phyloP scores from a whole-genome alignment of 2,329 filamentous ascomycete species.

The Pestalotiopsis sp. region DNA sequence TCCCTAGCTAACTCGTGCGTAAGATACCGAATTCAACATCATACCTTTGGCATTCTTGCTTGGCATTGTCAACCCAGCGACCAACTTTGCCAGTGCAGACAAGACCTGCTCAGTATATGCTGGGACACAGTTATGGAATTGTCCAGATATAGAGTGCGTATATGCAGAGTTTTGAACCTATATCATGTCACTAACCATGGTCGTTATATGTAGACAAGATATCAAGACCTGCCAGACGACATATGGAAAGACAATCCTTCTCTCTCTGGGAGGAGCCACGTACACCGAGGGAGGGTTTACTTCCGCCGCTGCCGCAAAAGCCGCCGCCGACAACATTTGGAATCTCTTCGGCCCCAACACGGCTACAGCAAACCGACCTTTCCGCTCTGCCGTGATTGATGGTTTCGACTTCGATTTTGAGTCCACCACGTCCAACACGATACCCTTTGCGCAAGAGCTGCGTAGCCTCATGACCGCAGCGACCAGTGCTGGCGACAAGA shows the following conservation, averaged over 20 bases:
- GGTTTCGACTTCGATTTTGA: slow-evolving; percentile 82
- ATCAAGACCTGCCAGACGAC: slow-evolving; percentile 62
- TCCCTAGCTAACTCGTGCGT: slow-evolving; percentile 18
- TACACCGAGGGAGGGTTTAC: slow-evolving; percentile 71
- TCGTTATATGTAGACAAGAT: slow-evolving; percentile 40
- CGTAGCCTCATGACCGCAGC: slow-evolving; percentile 57
- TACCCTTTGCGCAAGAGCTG: slow-evolving; percentile 61
- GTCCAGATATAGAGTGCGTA: slow-evolving; percentile 66
- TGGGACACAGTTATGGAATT: slow-evolving; percentile 61
- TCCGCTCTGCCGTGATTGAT: slow-evolving; percentile 67
- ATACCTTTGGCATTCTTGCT: slow-evolving; percentile 68
- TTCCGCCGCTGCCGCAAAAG: slow-evolving; percentile 51
- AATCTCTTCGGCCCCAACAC: slow-evolving; percentile 67
- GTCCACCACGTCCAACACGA: slow-evolving; percentile 60
- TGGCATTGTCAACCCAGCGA: slow-evolving; percentile 50
- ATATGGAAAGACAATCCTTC: slow-evolving; percentile 69
- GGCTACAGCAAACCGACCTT: slow-evolving; percentile 61
- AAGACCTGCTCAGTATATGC: slow-evolving; percentile 62
- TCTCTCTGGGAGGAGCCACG: slow-evolving; percentile 73
- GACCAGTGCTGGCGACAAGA: slow-evolving; percentile 48
- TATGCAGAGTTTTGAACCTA: slow-evolving; percentile 6
- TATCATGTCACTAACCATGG: background rate
- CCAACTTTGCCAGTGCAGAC: slow-evolving; percentile 70
- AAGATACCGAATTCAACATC: slow-evolving; percentile 54
- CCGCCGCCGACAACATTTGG: slow-evolving; percentile 68